These are phyloP conservation scores for Marasmius sp. DNA, from an alignment of 1,284 basidiomycete species.

Conservation along the genomic window DNA sequence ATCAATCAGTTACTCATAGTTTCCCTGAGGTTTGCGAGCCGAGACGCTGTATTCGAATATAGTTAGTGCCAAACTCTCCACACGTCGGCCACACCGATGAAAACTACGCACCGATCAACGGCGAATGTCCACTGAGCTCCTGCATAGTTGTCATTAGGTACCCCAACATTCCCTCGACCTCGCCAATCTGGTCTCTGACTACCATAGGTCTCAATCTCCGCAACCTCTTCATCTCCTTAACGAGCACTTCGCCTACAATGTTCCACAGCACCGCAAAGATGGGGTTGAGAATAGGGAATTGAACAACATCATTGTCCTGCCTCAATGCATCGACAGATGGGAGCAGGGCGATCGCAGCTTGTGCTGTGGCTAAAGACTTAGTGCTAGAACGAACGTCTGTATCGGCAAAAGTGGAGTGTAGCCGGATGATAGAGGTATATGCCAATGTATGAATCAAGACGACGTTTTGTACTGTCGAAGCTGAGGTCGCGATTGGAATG, in stretches of 20 bases:
- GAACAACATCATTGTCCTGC: not conserved
- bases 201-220: not conserved
- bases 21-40: too few species aligned
- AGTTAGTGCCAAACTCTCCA: too few species aligned
- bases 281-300: conserved; percentile 3
- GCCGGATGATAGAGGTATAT: not conserved
- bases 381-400: not conserved
- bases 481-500: not conserved
- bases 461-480: not conserved
- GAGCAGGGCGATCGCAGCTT: conserved; percentile 4
- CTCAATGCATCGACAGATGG: conserved; percentile 5
- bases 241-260: conserved; percentile 7
- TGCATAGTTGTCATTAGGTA: conserved; percentile 11
- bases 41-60: too few species aligned
- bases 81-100: not conserved
- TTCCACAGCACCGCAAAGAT: conserved; percentile 10
- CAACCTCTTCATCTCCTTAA: conserved; percentile 6
- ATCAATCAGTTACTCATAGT: too few species aligned
- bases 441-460: not conserved
- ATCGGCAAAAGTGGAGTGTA: not conserved
- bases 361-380: not conserved
- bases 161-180: conserved; percentile 5
- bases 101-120: conserved; percentile 11
- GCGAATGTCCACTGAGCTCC: conserved; percentile 5
- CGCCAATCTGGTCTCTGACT: not conserved